Conservation (phyloP, 805 yeast species). For the Spathaspora sp. region DNA sequence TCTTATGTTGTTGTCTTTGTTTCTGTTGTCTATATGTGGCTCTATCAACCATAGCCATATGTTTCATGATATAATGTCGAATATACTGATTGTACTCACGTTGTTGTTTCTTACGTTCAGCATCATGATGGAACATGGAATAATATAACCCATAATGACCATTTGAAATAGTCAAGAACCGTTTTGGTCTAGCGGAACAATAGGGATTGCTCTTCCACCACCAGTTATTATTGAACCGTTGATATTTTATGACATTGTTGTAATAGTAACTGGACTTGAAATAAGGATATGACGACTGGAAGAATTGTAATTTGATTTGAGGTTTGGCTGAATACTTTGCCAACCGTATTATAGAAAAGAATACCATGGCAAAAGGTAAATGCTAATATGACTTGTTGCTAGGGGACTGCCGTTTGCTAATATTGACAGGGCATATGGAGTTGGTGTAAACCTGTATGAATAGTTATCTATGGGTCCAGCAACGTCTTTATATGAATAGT, state of each 20-base stretch:
- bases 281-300: conserved; percentile 15
- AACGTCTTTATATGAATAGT: not conserved
- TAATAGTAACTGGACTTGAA: conserved; percentile 3
- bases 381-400: not conserved
- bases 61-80: conserved; percentile 3
- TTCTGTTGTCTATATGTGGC: not conserved
- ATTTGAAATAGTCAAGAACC: conserved; percentile 22
- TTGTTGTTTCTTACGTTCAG: conserved; percentile 8
- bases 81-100: conserved; percentile 7
- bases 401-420: no score
- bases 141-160: conserved; percentile 46
- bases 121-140: conserved; percentile 36
- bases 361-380: conserved; percentile 4
- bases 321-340: conserved; percentile 8
- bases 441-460: conserved; percentile 21
- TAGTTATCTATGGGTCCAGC: conserved; percentile 25
- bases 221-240: not conserved
- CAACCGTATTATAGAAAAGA: conserved; percentile 6
- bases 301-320: conserved; percentile 10
- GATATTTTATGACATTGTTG: not conserved
- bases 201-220: conserved; percentile 1
- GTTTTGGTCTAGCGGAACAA: not conserved
- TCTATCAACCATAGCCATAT: conserved; percentile 5
- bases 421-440: not conserved
- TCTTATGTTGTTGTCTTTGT: conserved; percentile 1